phyloP scores from a whole-genome alignment of 2,329 filamentous ascomycete genomes.

The Myrmaecium sp. region DNA sequence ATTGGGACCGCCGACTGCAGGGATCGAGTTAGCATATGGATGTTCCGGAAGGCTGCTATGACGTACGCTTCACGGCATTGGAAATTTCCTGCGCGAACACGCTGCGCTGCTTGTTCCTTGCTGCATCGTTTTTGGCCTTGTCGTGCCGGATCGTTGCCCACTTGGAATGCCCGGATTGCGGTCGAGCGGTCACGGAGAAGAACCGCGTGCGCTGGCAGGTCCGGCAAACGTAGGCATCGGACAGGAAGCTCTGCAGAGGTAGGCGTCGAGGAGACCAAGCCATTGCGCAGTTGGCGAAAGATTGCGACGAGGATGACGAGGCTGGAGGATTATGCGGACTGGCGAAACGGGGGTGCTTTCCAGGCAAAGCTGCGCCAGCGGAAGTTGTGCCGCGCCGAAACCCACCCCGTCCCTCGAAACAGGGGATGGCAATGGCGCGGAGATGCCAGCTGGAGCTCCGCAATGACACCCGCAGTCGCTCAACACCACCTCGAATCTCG shows the following conservation, averaged over 20 bases:
- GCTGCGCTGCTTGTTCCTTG: conserved; percentile 56
- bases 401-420: no score
- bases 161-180: conserved; percentile 59
- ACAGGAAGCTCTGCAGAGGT: background rate
- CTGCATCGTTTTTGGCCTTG: conserved; percentile 71
- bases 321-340: conserved; percentile 1
- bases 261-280: background rate
- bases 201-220: conserved; percentile 19
- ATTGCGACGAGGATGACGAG: background rate
- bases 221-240: conserved; percentile 2
- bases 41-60: conserved; percentile 5
- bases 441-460: no score
- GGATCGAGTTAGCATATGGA: background rate
- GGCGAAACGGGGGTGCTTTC: background rate
- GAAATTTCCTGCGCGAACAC: conserved; percentile 56
- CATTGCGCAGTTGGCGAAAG: background rate
- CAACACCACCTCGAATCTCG: no score
- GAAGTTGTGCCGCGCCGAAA: no score
- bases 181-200: conserved; percentile 22
- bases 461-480: no score
- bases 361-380: background rate
- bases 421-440: no score
- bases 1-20: conserved; percentile 58
- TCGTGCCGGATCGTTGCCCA: conserved; percentile 96
- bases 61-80: conserved; percentile 54